Evolutionary conservation across 2,329 filamentous ascomycete genomes (phyloP).

Genomic region (Apiospora hydei): DNA sequence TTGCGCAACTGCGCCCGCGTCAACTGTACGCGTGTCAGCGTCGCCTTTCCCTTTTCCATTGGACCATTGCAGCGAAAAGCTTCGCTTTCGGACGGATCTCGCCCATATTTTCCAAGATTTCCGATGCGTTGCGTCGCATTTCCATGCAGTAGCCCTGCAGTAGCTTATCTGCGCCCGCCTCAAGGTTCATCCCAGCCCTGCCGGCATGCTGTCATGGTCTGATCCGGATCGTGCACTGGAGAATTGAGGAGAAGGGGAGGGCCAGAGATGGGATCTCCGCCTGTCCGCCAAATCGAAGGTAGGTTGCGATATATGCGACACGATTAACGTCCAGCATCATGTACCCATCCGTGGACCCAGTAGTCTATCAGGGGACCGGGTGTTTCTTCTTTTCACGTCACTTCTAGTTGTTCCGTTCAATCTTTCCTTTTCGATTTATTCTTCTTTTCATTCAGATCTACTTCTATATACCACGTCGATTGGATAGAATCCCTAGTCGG

Average conservation of each 20-base stretch:
- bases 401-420: neutral
- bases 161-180: neutral
- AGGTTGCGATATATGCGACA: slow-evolving; percentile 14
- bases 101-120: neutral
- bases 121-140: neutral
- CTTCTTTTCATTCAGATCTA: neutral
- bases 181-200: neutral
- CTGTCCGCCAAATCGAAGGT: neutral
- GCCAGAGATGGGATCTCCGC: neutral
- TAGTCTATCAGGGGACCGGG: slow-evolving; percentile 8
- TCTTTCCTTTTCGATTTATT: neutral
- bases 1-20: neutral
- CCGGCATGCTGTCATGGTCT: neutral
- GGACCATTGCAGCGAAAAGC: neutral
- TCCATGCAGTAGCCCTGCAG: neutral
- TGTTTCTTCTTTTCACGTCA: neutral
- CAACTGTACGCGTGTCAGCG: neutral
- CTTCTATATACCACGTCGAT: neutral
- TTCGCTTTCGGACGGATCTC: slow-evolving; percentile 6
- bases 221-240: neutral
- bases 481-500: neutral
- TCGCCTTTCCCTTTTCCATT: neutral
- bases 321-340: slow-evolving; percentile 9
- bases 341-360: neutral
- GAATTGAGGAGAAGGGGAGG: neutral